These are phyloP conservation scores for Fraxinus latifolia DNA, from an alignment of 305 asterid genomes.

Conservation along the genomic window DNA sequence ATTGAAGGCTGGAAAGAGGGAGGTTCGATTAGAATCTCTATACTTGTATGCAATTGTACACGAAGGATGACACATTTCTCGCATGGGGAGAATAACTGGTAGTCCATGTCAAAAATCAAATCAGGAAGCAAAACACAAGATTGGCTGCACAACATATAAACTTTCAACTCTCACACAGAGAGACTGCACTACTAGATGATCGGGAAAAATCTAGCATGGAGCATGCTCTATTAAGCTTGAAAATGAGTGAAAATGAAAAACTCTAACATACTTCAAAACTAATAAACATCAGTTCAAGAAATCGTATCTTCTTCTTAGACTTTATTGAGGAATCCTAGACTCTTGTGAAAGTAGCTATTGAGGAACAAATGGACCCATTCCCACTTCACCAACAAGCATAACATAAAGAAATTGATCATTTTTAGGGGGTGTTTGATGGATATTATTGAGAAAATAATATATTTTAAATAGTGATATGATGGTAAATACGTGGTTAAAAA, in stretches of 20 bases:
- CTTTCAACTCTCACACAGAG: background rate
- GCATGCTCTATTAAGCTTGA: background rate
- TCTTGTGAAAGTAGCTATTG: background rate
- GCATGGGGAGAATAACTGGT: conserved; percentile 77
- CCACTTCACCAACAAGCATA: background rate
- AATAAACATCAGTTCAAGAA: background rate
- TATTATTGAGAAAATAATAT: too few species aligned
- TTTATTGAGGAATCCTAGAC: background rate
- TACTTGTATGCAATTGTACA: conserved; percentile 72
- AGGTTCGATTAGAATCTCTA: conserved; percentile 71
- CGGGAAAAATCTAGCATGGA: background rate
- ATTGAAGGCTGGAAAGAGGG: conserved; percentile 77
- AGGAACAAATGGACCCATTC: background rate
- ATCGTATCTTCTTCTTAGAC: background rate
- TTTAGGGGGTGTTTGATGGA: background rate
- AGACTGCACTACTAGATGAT: background rate
- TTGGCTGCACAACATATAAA: background rate
- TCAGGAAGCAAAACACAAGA: background rate
- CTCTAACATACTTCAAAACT: background rate
- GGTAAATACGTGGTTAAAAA: too few species aligned
- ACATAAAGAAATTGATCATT: background rate
- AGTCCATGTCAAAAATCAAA: conserved; percentile 19
- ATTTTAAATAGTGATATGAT: too few species aligned
- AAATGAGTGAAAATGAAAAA: background rate
- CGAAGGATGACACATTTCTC: conserved; percentile 77